A percentile compares a stretch with the other conserved stretches of the same genome.
Conservation (phyloP, 306 rosid genomes). For the Quercus wislizeni region DNA sequence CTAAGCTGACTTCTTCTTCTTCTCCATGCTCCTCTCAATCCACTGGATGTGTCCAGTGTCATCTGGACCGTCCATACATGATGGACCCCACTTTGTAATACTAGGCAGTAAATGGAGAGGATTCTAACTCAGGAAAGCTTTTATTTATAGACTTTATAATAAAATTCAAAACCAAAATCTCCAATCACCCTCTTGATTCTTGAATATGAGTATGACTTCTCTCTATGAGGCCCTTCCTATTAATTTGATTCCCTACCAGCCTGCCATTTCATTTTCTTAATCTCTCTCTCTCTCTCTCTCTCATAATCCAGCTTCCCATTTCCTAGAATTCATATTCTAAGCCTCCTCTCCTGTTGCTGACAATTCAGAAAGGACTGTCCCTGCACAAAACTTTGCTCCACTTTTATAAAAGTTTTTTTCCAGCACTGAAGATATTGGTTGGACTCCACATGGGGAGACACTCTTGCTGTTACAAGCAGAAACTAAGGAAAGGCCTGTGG, state of each 20-base stretch:
- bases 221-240: constrained; percentile 49
- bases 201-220: constrained; percentile 30
- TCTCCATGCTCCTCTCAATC: constrained; percentile 16
- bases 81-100: constrained; percentile 3
- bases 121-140: constrained; percentile 16
- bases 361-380: constrained; percentile 27
- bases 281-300: constrained; percentile 26
- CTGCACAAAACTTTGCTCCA: constrained; percentile 8
- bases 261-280: constrained; percentile 62
- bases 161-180: constrained; percentile 34
- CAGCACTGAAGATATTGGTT: constrained; percentile 32
- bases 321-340: constrained; percentile 27
- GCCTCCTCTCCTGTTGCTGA: constrained; percentile 16
- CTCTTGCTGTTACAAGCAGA: constrained; percentile 95
- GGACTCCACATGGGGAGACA: constrained; percentile 82
- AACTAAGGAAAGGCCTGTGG: constrained; percentile 97
- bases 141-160: constrained; percentile 6
- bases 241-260: constrained; percentile 72
- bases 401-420: constrained; percentile 22
- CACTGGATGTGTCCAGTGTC: constrained; percentile 8
- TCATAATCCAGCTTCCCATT: constrained; percentile 29
- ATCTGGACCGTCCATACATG: constrained; percentile 38
- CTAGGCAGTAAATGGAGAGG: constrained; percentile 36
- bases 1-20: background rate
- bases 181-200: constrained; percentile 30